Evolutionary conservation across 805 yeast genomes (phyloP).

Genomic region (Grigorovia jiainica): DNA sequence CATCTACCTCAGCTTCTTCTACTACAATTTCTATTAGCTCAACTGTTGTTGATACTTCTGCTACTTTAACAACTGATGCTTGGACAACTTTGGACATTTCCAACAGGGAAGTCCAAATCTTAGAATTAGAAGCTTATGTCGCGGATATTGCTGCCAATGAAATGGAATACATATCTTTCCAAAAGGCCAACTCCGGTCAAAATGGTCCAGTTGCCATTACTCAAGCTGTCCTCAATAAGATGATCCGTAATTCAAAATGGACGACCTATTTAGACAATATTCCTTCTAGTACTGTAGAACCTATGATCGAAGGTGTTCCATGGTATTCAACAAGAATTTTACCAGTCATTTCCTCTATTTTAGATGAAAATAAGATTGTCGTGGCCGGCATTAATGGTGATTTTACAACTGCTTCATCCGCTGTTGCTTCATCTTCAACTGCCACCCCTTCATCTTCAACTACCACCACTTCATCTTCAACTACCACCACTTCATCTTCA

Average conservation of each 20-base stretch:
- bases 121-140: conserved; percentile 7
- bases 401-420: conserved; percentile 1
- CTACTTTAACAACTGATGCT: conserved; percentile 4
- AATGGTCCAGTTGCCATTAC: conserved; percentile 4
- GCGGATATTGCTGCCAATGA: conserved; percentile 5
- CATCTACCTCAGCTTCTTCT: neutral
- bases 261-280: conserved; percentile 21
- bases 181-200: conserved; percentile 6
- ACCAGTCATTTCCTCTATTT: neutral
- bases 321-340: conserved; percentile 1
- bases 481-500: conserved; percentile 9
- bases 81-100: conserved; percentile 4
- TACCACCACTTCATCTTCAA: conserved; percentile 4
- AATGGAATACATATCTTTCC: conserved; percentile 5
- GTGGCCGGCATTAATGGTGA: conserved; percentile 2
- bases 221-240: neutral
- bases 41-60: conserved; percentile 5
- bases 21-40: no score
- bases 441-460: neutral
- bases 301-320: conserved; percentile 1
- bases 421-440: neutral
- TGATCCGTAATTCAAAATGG: conserved; percentile 24
- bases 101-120: conserved; percentile 1
- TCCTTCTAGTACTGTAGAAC: conserved; percentile 11
- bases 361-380: conserved; percentile 2